phyloP scores from a whole-genome alignment of 129 eudicot genomes.

The Pulicaria dysenterica region DNA sequence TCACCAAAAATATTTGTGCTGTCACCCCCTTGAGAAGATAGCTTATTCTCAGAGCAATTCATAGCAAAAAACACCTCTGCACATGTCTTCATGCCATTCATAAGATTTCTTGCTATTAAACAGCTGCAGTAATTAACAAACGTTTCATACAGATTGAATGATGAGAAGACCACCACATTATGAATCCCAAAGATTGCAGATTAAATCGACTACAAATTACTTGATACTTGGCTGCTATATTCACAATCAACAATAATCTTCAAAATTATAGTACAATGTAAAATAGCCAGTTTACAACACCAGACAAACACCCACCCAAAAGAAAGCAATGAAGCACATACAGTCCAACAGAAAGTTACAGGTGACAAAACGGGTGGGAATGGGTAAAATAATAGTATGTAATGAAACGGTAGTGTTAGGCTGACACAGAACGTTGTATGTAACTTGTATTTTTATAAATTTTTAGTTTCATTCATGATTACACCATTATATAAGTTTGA shows the following conservation, averaged over 20 bases:
- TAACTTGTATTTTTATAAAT: not conserved
- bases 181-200: not conserved
- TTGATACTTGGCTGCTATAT: not conserved
- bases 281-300: conserved; percentile 11
- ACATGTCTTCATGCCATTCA: conserved; percentile 90
- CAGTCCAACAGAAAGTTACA: not conserved
- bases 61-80: conserved; percentile 75
- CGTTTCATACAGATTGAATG: not conserved
- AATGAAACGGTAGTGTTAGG: not conserved
- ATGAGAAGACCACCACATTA: conserved; percentile 5
- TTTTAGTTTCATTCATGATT: conserved; percentile 1
- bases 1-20: conserved; percentile 47
- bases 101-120: conserved; percentile 86
- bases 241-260: not conserved
- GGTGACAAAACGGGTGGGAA: not conserved
- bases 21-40: conserved; percentile 59
- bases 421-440: not conserved
- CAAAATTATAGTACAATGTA: not conserved
- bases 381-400: not conserved
- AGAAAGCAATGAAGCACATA: not conserved
- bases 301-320: conserved; percentile 4
- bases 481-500: not conserved
- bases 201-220: not conserved
- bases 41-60: conserved; percentile 63
- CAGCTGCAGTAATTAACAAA: conserved; percentile 65